Conservation (phyloP, 306 rosid species). For the Neltuma alba region DNA sequence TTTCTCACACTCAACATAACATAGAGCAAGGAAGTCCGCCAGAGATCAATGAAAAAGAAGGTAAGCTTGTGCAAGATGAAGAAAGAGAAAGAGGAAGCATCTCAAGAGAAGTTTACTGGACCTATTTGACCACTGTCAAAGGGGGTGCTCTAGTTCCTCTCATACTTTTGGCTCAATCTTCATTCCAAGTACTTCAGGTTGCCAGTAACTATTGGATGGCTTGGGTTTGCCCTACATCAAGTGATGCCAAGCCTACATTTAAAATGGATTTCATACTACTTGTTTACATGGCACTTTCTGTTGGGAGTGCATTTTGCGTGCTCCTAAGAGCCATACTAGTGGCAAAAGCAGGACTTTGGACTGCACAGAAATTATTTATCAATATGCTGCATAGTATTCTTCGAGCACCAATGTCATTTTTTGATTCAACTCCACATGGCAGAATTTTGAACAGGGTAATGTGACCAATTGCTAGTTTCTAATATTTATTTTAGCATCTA, state of each 20-base stretch:
- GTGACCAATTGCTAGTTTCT: background rate
- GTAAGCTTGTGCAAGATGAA: slow-evolving; percentile 87
- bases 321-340: slow-evolving; percentile 64
- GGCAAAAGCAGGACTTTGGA: slow-evolving; percentile 69
- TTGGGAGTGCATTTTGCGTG: slow-evolving; percentile 74
- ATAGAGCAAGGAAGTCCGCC: slow-evolving; percentile 53
- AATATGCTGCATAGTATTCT: slow-evolving; percentile 71
- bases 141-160: slow-evolving; percentile 75
- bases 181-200: slow-evolving; percentile 85
- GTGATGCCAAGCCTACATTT: slow-evolving; percentile 52
- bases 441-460: slow-evolving; percentile 92
- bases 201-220: slow-evolving; percentile 98
- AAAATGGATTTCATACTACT: slow-evolving; percentile 60
- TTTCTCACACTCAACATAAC: slow-evolving; percentile 43
- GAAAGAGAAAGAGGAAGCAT: slow-evolving; percentile 98
- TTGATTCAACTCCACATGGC: slow-evolving; percentile 98
- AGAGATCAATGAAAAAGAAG: slow-evolving; percentile 67
- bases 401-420: slow-evolving; percentile 94
- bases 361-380: slow-evolving; percentile 76
- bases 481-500: background rate
- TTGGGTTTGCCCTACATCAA: slow-evolving; percentile 86
- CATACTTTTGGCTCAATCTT: slow-evolving; percentile 81
- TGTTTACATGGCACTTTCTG: slow-evolving; percentile 68
- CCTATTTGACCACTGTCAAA: slow-evolving; percentile 76
- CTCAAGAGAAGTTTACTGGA: slow-evolving; percentile 76